A percentile compares a stretch with the other conserved stretches of the same genome.
These are phyloP conservation scores for Termitomyces bulborhizus DNA, from an alignment of 768 basidiomycete genomes.

Conservation along the genomic window DNA sequence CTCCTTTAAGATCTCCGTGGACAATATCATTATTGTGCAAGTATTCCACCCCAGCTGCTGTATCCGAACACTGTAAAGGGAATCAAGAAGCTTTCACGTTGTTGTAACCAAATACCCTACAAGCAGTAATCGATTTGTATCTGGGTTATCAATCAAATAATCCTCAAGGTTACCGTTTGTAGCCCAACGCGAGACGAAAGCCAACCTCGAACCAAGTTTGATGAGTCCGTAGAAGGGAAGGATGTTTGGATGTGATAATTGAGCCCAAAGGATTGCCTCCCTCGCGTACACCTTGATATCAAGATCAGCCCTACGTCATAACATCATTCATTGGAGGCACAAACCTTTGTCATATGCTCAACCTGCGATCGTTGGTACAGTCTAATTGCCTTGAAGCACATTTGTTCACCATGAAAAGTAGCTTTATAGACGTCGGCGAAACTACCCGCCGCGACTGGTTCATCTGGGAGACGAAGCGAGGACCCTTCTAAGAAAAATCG, in stretches of 20 bases:
- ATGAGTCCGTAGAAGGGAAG: not conserved
- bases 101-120: not conserved
- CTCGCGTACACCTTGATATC: not conserved
- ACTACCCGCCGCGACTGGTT: not conserved
- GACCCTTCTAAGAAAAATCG: not conserved
- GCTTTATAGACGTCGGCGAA: not conserved
- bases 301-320: not conserved
- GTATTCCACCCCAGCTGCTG: conserved; percentile 1
- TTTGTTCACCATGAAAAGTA: not conserved
- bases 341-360: conserved; percentile 1
- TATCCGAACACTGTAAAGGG: not conserved
- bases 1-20: conserved; percentile 3
- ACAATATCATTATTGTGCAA: conserved; percentile 2
- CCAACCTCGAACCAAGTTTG: not conserved
- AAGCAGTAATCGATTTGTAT: not conserved
- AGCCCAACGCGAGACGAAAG: not conserved
- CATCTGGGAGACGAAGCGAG: not conserved
- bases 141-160: not conserved
- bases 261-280: not conserved
- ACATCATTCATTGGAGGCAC: not conserved
- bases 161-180: not conserved
- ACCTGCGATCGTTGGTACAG: not conserved
- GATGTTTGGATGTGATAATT: no score
- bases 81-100: not conserved
- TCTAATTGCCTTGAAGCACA: not conserved